These are phyloP conservation scores for Pontederia paniculata DNA, from an alignment of 176 grass and related monocot genomes.

Conservation along the genomic window DNA sequence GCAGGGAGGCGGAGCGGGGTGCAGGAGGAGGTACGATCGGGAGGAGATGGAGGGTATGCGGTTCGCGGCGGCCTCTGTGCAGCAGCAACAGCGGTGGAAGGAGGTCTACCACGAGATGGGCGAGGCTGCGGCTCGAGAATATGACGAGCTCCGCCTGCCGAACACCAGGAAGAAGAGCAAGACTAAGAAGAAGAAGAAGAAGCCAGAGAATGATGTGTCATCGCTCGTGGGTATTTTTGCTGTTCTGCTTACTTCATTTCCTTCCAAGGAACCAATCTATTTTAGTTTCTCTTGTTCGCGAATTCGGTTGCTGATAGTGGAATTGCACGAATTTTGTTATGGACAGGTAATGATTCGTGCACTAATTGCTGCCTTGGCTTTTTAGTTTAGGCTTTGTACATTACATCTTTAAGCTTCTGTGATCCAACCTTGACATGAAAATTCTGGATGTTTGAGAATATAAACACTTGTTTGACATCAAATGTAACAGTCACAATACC, in stretches of 20 bases:
- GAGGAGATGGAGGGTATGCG: constrained; percentile 36
- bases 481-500: too few relatives aligned
- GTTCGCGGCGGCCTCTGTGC: constrained; percentile 9
- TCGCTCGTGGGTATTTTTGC: constrained; percentile 20
- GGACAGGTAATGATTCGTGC: too few relatives aligned
- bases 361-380: too few relatives aligned
- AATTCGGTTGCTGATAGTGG: neutral
- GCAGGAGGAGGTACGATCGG: constrained; percentile 27
- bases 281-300: constrained; percentile 5
- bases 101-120: constrained; percentile 40
- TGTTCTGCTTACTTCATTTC: neutral
- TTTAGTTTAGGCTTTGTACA: too few relatives aligned
- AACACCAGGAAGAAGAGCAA: constrained; percentile 18
- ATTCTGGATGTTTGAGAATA: too few relatives aligned
- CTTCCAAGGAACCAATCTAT: neutral
- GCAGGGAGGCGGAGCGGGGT: neutral
- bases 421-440: too few relatives aligned
- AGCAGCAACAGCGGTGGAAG: constrained; percentile 35
- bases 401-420: too few relatives aligned
- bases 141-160: constrained; percentile 27
- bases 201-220: constrained; percentile 4
- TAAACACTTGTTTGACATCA: too few relatives aligned
- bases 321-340: too few relatives aligned
- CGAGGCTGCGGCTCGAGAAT: constrained; percentile 25
- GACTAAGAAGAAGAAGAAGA: constrained; percentile 23